Evolutionary conservation across 441 rosid genomes (phyloP), one percentile per base, ranked within the genome.

Genomic region (Adansonia gregorii): DNA sequence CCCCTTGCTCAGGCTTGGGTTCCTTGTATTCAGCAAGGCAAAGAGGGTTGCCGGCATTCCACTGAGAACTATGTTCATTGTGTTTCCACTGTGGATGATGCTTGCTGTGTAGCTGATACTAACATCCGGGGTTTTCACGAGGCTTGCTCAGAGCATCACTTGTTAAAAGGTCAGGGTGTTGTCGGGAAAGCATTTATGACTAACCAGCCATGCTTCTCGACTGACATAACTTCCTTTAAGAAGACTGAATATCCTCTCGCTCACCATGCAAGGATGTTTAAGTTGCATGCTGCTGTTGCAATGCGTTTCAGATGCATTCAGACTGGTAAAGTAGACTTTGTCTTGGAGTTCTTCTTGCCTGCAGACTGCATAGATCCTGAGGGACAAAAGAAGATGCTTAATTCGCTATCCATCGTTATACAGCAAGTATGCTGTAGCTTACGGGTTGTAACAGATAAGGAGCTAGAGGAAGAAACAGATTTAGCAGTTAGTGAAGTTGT

Each of bases 111-210:
- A 31, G 87, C 82, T 52, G 93, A 95, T 79, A 83, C 91, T 75
- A 78, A 59, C 0, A 83, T 89, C 76, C 84, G 72, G 41, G 85
- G 79, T 69, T 95, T 95, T 80, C 98, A 90, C 0, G 94, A 92
- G 81, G 97, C 94, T 66, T 94, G 97, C 86, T 92, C 95, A 5
- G 98, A 92, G 86, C 90, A 95, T 85, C 99, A 95, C 86, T 86
- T 95, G 75, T 85, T 93, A 66, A 93, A 90, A 84, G 98, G 99
- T 59, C 95, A 95, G 82, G 98, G 98, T 61, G 89, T 95, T 76
- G 95, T 83, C 10, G 99, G 99, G 67, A 78, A 78, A 85, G 98
- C 99, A 41, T 93, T 95, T 79, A 71, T 89, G 81, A 92, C 97
- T 10, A 93, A 93, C 78, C 89, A 92, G 67, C 95, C 98, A 19